Evolutionary conservation across 1,284 basidiomycete genomes (phyloP).

Genomic region (Afroboletus lepidellus): DNA sequence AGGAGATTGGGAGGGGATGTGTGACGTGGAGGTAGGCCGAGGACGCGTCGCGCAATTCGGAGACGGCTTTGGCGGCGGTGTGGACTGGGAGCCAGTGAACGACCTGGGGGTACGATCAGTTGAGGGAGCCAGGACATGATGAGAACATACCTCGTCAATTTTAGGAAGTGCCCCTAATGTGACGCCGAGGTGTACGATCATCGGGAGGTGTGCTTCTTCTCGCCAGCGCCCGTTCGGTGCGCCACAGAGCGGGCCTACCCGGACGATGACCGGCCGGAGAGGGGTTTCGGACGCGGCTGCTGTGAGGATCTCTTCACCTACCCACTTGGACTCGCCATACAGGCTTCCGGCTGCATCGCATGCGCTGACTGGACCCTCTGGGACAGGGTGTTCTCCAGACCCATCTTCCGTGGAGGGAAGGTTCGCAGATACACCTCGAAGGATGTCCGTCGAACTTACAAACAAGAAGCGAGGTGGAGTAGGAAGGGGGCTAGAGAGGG

Average conservation of each 20-base stretch:
- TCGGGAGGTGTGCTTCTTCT: slow-evolving; percentile 32
- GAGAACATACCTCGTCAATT: slow-evolving; percentile 18
- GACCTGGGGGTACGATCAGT: slow-evolving; percentile 1
- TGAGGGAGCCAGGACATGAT: not conserved
- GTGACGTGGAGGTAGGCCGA: slow-evolving; percentile 9
- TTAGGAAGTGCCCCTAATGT: slow-evolving; percentile 16
- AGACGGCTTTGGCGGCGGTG: slow-evolving; percentile 13
- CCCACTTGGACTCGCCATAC: slow-evolving; percentile 46
- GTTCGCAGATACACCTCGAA: not conserved
- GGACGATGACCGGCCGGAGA: slow-evolving; percentile 34
- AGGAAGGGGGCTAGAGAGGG: slow-evolving; percentile 29
- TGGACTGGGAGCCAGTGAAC: slow-evolving; percentile 25
- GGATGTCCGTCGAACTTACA: slow-evolving; percentile 32
- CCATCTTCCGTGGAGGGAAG: not conserved
- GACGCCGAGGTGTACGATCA: slow-evolving; percentile 26
- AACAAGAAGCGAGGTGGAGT: slow-evolving; percentile 35
- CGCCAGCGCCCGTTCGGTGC: slow-evolving; percentile 27
- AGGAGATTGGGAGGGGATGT: slow-evolving; percentile 16
- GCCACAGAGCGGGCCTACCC: slow-evolving; percentile 42
- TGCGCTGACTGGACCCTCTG: slow-evolving; percentile 18
- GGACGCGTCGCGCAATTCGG: slow-evolving; percentile 13
- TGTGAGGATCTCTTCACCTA: slow-evolving; percentile 40
- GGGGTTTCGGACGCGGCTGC: slow-evolving; percentile 19
- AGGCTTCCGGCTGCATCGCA: slow-evolving; percentile 34
- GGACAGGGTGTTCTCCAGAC: not conserved